These are phyloP conservation scores for Trichoderma polysporum DNA, from an alignment of 2,329 filamentous ascomycete genomes.

Conservation along the genomic window DNA sequence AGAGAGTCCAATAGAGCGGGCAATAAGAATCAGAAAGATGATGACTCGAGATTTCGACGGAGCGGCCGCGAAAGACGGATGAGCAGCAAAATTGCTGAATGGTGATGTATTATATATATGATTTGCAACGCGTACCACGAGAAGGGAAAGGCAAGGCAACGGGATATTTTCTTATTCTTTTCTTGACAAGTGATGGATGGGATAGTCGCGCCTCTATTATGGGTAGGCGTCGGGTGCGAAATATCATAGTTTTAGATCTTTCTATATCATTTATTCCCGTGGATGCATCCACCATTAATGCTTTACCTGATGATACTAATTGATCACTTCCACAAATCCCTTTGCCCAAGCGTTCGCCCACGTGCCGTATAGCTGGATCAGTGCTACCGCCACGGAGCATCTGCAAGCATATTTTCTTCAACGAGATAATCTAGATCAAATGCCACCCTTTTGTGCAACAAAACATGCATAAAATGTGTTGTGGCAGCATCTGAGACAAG, in stretches of 20 bases:
- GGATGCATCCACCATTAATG: too few relatives aligned
- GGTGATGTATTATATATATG: slow-evolving; percentile 4
- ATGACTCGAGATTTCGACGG: slow-evolving; percentile 29
- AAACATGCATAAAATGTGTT: neutral
- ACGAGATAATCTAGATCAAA: neutral
- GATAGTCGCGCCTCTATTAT: neutral
- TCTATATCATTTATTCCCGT: neutral
- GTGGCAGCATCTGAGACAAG: neutral
- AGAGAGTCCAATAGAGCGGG: slow-evolving; percentile 18
- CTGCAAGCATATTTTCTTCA: too few relatives aligned
- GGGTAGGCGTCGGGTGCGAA: neutral
- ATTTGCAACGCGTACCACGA: neutral
- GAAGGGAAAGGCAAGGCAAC: neutral
- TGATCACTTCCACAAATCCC: neutral
- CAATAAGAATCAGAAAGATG: slow-evolving; percentile 4
- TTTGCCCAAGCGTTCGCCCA: too few relatives aligned
- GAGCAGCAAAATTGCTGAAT: slow-evolving; percentile 34
- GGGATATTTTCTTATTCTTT: neutral
- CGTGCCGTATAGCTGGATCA: neutral
- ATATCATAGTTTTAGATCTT: neutral
- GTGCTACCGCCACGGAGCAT: neutral
- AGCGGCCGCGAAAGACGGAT: slow-evolving; percentile 38
- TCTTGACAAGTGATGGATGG: neutral
- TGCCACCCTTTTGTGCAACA: neutral
- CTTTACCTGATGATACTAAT: neutral